A percentile compares a stretch with the other conserved stretches of the same genome.
Conservation (phyloP, 2,329 filamentous ascomycete species). For the Clarireedia sp. region DNA sequence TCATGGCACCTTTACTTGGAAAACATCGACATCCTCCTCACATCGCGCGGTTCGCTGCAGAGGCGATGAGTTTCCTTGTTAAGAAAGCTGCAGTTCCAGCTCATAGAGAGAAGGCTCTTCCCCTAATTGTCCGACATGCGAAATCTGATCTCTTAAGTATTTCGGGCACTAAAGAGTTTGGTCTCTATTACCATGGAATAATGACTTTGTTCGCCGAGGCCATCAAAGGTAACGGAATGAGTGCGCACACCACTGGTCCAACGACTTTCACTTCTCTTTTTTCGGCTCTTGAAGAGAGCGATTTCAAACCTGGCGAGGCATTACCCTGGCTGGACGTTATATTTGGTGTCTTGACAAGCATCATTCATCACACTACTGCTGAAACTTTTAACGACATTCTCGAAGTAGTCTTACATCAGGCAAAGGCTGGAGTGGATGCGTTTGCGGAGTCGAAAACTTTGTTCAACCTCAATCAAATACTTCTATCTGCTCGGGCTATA, state of each 20-base stretch:
- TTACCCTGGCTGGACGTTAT: slow-evolving; percentile 55
- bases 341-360: slow-evolving; percentile 68
- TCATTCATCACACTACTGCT: slow-evolving; percentile 71
- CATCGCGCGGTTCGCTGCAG: slow-evolving; percentile 85
- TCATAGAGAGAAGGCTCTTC: slow-evolving; percentile 65
- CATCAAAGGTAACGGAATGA: slow-evolving; percentile 53
- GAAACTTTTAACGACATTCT: slow-evolving; percentile 66
- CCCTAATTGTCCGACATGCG: slow-evolving; percentile 62
- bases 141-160: slow-evolving; percentile 56
- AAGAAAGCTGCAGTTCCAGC: slow-evolving; percentile 78
- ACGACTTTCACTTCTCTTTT: slow-evolving; percentile 46
- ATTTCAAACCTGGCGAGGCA: slow-evolving; percentile 36
- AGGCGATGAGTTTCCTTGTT: slow-evolving; percentile 88
- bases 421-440: slow-evolving; percentile 31
- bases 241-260: slow-evolving; percentile 51
- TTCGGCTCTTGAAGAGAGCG: slow-evolving; percentile 36
- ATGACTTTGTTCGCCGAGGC: slow-evolving; percentile 91
- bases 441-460: slow-evolving; percentile 30
- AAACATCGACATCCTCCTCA: slow-evolving; percentile 75
- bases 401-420: slow-evolving; percentile 49
- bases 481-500: slow-evolving; percentile 50
- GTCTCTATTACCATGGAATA: slow-evolving; percentile 74
- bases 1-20: slow-evolving; percentile 78
- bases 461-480: slow-evolving; percentile 34
- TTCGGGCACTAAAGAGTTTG: slow-evolving; percentile 48